These are phyloP conservation scores for Grosmannia serpens DNA, from an alignment of 2,329 filamentous ascomycete species.

Conservation along the genomic window DNA sequence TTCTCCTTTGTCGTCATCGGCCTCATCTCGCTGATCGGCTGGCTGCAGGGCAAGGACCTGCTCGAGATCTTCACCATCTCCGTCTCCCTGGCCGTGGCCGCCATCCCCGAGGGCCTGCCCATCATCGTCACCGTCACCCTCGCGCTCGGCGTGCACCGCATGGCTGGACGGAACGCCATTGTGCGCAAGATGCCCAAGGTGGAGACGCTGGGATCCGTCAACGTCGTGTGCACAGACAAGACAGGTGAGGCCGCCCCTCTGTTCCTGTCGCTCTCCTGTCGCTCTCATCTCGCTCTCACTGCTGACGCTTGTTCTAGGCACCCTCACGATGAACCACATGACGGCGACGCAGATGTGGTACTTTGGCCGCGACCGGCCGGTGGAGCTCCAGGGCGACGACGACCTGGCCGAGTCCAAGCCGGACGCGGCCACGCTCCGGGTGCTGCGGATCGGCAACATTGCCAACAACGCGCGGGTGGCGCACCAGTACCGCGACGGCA, in stretches of 20 bases:
- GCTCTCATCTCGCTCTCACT: background rate
- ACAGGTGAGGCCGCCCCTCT: constrained; percentile 34
- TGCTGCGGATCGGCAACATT: constrained; percentile 87
- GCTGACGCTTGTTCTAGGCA: too few species aligned
- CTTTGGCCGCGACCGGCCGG: constrained; percentile 52
- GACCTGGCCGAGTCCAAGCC: constrained; percentile 45
- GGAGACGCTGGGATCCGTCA: constrained; percentile 95
- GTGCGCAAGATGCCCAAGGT: constrained; percentile 93
- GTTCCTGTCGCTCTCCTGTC: background rate
- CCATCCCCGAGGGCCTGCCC: constrained; percentile 88
- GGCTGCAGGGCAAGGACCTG: constrained; percentile 78
- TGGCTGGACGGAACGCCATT: constrained; percentile 92
- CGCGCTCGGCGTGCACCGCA: constrained; percentile 85
- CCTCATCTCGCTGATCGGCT: constrained; percentile 81
- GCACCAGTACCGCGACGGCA: constrained; percentile 56
- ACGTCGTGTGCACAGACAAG: constrained; percentile 98
- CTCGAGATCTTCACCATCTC: constrained; percentile 97
- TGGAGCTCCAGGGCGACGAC: constrained; percentile 43
- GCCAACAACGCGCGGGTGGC: constrained; percentile 87
- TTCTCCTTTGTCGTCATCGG: constrained; percentile 92
- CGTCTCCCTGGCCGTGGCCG: constrained; percentile 89
- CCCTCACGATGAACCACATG: constrained; percentile 96
- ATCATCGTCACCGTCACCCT: constrained; percentile 98
- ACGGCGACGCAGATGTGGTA: constrained; percentile 95
- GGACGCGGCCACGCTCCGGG: constrained; percentile 63